A percentile compares a stretch with the other conserved stretches of the same genome.
Conservation (phyloP, 192 early-diverging fungal species). For the Coemansia asiatica region DNA sequence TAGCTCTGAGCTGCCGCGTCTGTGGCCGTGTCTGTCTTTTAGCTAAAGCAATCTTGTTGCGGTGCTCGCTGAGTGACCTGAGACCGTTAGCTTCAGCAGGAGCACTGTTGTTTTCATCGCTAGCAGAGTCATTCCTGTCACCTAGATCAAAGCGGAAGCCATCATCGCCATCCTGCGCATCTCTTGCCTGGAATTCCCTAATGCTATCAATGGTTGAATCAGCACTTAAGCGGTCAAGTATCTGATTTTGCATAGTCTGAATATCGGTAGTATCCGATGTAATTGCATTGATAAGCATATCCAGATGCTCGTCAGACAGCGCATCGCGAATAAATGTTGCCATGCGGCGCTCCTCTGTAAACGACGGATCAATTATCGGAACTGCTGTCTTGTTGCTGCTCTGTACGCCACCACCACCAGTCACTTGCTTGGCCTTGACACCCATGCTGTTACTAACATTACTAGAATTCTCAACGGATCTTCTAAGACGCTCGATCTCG, state of each 20-base stretch:
- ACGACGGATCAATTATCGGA: constrained; percentile 9
- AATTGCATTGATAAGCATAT: constrained; percentile 25
- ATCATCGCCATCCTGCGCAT: not conserved
- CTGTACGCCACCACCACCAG: too few species aligned
- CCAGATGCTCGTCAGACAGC: constrained; percentile 23
- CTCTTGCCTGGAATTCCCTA: not conserved
- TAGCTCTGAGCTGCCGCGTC: not conserved
- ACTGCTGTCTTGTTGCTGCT: not conserved
- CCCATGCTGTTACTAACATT: not conserved
- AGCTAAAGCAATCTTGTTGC: not conserved
- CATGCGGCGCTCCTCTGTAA: constrained; percentile 43
- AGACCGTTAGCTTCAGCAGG: not conserved
- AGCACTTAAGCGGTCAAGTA: not conserved
- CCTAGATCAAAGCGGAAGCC: constrained; percentile 14
- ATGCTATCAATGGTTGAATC: not conserved
- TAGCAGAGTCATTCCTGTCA: constrained; percentile 5
- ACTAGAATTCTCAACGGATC: not conserved
- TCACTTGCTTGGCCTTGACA: too few species aligned
- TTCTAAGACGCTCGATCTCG: not conserved
- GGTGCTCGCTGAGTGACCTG: not conserved
- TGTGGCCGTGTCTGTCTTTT: not conserved
- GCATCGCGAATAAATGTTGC: constrained; percentile 31
- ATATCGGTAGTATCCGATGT: constrained; percentile 27
- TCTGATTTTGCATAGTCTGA: constrained; percentile 13
- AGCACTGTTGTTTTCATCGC: not conserved